phyloP scores from a whole-genome alignment of 2,329 filamentous ascomycete species.

The Pseudogymnoascus verrucosus region DNA sequence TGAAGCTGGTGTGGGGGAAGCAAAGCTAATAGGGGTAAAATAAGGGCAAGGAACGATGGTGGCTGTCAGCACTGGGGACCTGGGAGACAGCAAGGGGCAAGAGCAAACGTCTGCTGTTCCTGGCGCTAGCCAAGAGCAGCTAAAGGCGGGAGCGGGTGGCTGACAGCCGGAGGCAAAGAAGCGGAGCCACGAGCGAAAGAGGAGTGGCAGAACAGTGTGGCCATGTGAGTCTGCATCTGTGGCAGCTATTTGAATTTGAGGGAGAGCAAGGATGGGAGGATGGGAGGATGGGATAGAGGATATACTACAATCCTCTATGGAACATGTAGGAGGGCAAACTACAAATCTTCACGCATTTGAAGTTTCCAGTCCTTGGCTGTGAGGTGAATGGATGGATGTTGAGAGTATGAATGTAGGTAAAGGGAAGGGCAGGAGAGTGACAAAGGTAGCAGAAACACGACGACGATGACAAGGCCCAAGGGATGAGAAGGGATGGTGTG shows the following conservation, averaged over 20 bases:
- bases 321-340: not conserved
- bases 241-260: not conserved
- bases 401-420: not conserved
- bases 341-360: not conserved
- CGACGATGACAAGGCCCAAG: not conserved
- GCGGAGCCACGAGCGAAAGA: not conserved
- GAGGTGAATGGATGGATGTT: not conserved
- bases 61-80: not conserved
- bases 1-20: not conserved
- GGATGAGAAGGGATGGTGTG: not conserved
- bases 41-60: not conserved
- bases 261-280: not conserved
- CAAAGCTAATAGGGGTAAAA: not conserved
- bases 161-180: not conserved
- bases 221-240: not conserved
- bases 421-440: not conserved
- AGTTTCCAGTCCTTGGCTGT: not conserved
- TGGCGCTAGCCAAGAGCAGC: not conserved
- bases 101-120: not conserved
- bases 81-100: not conserved
- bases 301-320: not conserved
- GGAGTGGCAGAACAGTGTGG: not conserved
- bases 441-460: not conserved
- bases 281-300: not conserved
- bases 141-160: not conserved